Conservation (phyloP, 2,329 filamentous ascomycete species). For the Knoxdaviesia proteae region DNA sequence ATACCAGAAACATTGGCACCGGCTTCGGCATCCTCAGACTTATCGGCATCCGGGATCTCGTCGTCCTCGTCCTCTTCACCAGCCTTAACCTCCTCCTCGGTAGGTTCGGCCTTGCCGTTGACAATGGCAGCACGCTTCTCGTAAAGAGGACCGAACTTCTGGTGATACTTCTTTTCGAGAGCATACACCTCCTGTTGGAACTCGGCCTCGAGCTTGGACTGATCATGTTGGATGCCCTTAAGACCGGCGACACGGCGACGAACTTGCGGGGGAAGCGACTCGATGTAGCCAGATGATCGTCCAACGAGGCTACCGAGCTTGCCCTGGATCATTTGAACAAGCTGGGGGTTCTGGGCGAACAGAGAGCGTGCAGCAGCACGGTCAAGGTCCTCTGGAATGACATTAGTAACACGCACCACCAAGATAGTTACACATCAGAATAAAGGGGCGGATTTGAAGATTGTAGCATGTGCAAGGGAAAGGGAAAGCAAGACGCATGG, state of each 20-base stretch:
- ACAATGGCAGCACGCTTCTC: slow-evolving; percentile 84
- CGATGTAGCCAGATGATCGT: slow-evolving; percentile 90
- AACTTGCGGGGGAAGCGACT: slow-evolving; percentile 75
- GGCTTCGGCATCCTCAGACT: slow-evolving; percentile 31
- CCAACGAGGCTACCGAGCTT: slow-evolving; percentile 86
- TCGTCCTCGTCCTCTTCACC: slow-evolving; percentile 61
- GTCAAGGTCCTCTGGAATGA: slow-evolving; percentile 62
- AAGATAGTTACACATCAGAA: neutral
- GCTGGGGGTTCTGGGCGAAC: slow-evolving; percentile 85
- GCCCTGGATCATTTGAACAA: slow-evolving; percentile 95
- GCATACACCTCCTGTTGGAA: slow-evolving; percentile 97
- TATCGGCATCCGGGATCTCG: slow-evolving; percentile 32
- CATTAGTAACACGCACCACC: slow-evolving; percentile 6
- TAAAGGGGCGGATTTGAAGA: slow-evolving; percentile 1
- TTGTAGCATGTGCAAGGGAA: neutral
- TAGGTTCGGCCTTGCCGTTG: slow-evolving; percentile 71
- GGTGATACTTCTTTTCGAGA: slow-evolving; percentile 98
- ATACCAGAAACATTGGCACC: slow-evolving; percentile 50
- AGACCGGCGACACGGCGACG: slow-evolving; percentile 85
- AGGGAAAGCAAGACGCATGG: no score
- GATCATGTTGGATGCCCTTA: slow-evolving; percentile 96
- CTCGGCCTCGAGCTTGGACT: slow-evolving; percentile 92
- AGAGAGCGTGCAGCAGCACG: slow-evolving; percentile 63
- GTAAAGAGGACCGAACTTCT: slow-evolving; percentile 95
- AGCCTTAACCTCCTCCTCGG: slow-evolving; percentile 66